Evolutionary conservation across 2,329 filamentous ascomycete species (phyloP).

Genomic region (Aaosphaeria pasadenensis): DNA sequence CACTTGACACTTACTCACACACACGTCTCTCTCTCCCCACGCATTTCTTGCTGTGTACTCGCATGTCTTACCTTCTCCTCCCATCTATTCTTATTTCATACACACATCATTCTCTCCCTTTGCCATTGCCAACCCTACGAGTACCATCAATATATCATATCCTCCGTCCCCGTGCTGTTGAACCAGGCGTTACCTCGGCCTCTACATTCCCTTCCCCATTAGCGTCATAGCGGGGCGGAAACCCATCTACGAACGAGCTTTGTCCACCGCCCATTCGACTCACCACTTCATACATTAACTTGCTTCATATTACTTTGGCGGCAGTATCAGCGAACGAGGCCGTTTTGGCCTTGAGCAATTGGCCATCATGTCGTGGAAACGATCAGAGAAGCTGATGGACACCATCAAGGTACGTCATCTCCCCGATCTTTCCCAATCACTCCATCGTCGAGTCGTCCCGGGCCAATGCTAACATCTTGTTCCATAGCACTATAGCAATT

Average conservation of each 20-base stretch:
- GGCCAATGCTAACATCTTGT: constrained; percentile 17
- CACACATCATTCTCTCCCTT: too few relatives aligned
- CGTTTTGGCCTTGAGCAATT: constrained; percentile 32
- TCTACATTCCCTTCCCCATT: constrained; percentile 13
- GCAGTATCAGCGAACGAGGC: constrained; percentile 26
- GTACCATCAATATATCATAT: too few relatives aligned
- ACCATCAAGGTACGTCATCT: constrained; percentile 66
- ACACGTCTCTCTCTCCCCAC: too few relatives aligned
- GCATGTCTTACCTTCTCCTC: too few relatives aligned
- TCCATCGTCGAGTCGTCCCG: background rate
- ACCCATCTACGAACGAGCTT: constrained; percentile 3
- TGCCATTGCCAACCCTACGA: too few relatives aligned
- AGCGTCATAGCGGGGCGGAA: constrained; percentile 29
- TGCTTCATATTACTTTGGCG: constrained; percentile 23
- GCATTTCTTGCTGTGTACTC: too few relatives aligned
- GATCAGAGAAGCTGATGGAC: constrained; percentile 85
- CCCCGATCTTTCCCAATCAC: background rate
- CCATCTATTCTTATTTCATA: too few relatives aligned
- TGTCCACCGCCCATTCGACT: constrained; percentile 4
- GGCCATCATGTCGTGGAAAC: constrained; percentile 85
- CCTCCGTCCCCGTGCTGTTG: too few relatives aligned
- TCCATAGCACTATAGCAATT: constrained; percentile 77
- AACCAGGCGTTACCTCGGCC: constrained; percentile 21
- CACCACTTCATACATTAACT: background rate
- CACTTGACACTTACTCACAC: too few relatives aligned